A percentile compares a stretch with the other conserved stretches of the same genome.
Evolutionary conservation across 2,329 filamentous ascomycete genomes (phyloP).

Genomic region (Fusarium anguioides): DNA sequence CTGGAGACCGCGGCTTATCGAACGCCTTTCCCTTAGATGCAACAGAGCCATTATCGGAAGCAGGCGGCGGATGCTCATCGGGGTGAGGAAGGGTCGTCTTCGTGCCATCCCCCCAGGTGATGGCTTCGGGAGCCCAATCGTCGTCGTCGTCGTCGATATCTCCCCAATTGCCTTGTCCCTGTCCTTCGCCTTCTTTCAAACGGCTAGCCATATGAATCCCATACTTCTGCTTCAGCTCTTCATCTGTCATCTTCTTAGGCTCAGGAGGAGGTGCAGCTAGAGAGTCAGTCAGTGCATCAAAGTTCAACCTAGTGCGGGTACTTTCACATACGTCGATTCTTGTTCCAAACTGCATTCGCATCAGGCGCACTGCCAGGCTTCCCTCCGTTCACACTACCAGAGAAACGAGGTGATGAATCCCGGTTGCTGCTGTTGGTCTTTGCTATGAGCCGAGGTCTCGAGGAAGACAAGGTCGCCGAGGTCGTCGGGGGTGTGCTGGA

Average conservation of each 20-base stretch:
- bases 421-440: conserved; percentile 74
- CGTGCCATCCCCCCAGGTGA: conserved; percentile 89
- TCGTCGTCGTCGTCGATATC: conserved; percentile 92
- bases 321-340: conserved; percentile 77
- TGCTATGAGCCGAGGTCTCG: conserved; percentile 78
- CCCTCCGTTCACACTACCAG: conserved; percentile 63
- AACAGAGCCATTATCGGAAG: conserved; percentile 44
- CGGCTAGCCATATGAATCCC: conserved; percentile 87
- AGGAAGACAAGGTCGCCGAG: conserved; percentile 61
- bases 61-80: conserved; percentile 59
- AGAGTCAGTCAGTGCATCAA: conserved; percentile 34
- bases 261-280: conserved; percentile 73
- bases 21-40: conserved; percentile 36
- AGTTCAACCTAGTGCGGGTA: not conserved
- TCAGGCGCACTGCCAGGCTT: conserved; percentile 73
- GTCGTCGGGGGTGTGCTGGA: conserved; percentile 60
- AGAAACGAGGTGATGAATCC: conserved; percentile 60
- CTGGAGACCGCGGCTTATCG: conserved; percentile 61
- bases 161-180: conserved; percentile 85
- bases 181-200: conserved; percentile 77
- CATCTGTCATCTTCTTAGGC: conserved; percentile 85
- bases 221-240: conserved; percentile 87
- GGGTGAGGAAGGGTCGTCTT: conserved; percentile 78
- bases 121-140: conserved; percentile 85
- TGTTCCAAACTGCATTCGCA: conserved; percentile 85